phyloP scores from a whole-genome alignment of 2,329 filamentous ascomycete species.

The Zymoseptoria pseudotritici region DNA sequence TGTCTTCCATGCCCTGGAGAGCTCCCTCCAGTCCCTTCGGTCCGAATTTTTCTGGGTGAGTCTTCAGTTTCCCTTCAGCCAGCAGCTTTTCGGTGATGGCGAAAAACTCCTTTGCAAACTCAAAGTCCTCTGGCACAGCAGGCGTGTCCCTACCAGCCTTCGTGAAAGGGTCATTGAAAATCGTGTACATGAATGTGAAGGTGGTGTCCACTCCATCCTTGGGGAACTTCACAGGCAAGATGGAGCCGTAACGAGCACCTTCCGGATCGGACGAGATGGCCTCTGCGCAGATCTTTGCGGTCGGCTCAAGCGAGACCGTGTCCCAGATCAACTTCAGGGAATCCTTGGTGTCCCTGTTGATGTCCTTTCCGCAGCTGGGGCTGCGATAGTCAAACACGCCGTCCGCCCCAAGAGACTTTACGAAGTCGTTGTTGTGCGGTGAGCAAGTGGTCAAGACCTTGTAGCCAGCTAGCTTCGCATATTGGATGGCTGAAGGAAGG shows the following conservation, averaged over 20 bases:
- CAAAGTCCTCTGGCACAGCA: conserved; percentile 31
- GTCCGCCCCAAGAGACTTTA: conserved; percentile 39
- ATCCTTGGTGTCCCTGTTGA: conserved; percentile 28
- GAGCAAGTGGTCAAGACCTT: conserved; percentile 41
- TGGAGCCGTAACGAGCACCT: conserved; percentile 19
- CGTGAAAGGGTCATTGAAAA: conserved; percentile 19
- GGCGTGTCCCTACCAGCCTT: conserved; percentile 16
- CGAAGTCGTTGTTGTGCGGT: conserved; percentile 42
- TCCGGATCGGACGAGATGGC: conserved; percentile 16
- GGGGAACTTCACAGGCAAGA: conserved; percentile 19
- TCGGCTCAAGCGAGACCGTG: conserved; percentile 16
- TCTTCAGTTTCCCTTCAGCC: conserved; percentile 37
- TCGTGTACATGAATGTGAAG: conserved; percentile 24
- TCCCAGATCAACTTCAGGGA: conserved; percentile 20
- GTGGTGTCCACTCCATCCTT: conserved; percentile 13
- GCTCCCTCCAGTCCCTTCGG: conserved; percentile 38
- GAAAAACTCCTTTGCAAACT: conserved; percentile 38
- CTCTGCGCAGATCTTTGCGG: conserved; percentile 19
- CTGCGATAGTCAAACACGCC: conserved; percentile 45
- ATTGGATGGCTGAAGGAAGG: conserved; percentile 37
- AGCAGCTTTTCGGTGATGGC: conserved; percentile 35
- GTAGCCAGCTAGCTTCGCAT: conserved; percentile 35
- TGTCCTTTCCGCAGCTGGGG: conserved; percentile 36
- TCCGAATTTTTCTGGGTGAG: conserved; percentile 37
- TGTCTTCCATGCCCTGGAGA: conserved; percentile 37